phyloP scores from a whole-genome alignment of 2,329 filamentous ascomycete species.

The Westerdykella sp. region DNA sequence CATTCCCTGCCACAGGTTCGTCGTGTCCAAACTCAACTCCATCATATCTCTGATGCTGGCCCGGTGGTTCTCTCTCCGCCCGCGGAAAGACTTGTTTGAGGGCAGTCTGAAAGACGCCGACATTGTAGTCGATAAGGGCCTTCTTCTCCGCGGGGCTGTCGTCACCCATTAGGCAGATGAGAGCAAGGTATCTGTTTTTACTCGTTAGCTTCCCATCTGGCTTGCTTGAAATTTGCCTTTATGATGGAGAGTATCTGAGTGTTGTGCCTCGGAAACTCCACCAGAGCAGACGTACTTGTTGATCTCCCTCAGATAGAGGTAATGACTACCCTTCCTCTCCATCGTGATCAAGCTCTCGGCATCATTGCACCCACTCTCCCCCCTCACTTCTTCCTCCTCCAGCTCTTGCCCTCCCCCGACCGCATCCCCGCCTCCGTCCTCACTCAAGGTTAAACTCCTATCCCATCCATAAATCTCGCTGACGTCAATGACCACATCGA shows the following conservation, averaged over 20 bases:
- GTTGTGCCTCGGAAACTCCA: too few relatives aligned
- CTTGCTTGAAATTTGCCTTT: slow-evolving; percentile 1
- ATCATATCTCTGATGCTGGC: too few relatives aligned
- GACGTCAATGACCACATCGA: slow-evolving; percentile 96
- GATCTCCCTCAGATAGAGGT: slow-evolving; percentile 60
- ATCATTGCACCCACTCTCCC: slow-evolving; percentile 44
- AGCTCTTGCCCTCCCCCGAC: slow-evolving; percentile 5
- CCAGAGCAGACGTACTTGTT: slow-evolving; percentile 50
- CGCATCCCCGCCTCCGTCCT: slow-evolving; percentile 22
- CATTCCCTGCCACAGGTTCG: too few relatives aligned
- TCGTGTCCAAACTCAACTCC: too few relatives aligned
- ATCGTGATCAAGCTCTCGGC: slow-evolving; percentile 59
- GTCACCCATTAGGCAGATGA: slow-evolving; percentile 83
- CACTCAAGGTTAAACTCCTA: slow-evolving; percentile 21
- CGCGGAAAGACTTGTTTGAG: slow-evolving; percentile 68
- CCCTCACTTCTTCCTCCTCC: slow-evolving; percentile 5
- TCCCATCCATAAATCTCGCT: slow-evolving; percentile 89
- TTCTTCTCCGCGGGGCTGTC: slow-evolving; percentile 75
- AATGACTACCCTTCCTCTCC: slow-evolving; percentile 53
- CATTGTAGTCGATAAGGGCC: slow-evolving; percentile 80
- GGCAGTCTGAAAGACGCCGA: slow-evolving; percentile 73
- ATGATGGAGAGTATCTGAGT: background rate
- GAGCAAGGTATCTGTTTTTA: slow-evolving; percentile 59
- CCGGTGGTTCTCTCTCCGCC: slow-evolving; percentile 22
- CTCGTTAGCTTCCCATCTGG: slow-evolving; percentile 2